A percentile compares a stretch with the other conserved stretches of the same genome.
These are phyloP conservation scores for Penicillium silybi DNA, from an alignment of 495 filamentous ascomycete genomes.

Conservation along the genomic window DNA sequence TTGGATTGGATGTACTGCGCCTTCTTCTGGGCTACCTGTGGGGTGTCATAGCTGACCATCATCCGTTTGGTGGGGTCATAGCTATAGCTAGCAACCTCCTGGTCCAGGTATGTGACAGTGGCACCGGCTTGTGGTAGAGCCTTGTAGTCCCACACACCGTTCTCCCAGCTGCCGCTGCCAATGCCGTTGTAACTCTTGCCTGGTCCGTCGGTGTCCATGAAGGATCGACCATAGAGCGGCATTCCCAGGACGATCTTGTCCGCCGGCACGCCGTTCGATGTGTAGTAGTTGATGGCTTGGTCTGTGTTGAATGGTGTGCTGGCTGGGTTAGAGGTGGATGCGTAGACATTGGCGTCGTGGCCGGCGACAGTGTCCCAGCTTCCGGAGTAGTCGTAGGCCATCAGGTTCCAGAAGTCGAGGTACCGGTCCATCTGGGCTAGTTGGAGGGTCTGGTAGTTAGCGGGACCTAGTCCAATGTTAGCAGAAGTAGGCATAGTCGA, in stretches of 20 bases:
- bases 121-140: constrained; percentile 46
- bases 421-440: constrained; percentile 60
- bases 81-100: constrained; percentile 57
- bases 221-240: constrained; percentile 82
- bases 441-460: constrained; percentile 58
- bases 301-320: constrained; percentile 70
- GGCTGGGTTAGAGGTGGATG: constrained; percentile 43
- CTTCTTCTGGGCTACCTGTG: constrained; percentile 57
- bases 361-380: constrained; percentile 66
- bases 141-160: constrained; percentile 77
- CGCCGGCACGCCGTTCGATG: constrained; percentile 53
- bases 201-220: constrained; percentile 65
- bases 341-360: constrained; percentile 72
- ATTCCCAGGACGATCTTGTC: constrained; percentile 77
- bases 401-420: constrained; percentile 69
- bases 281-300: constrained; percentile 61
- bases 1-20: constrained; percentile 57
- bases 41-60: constrained; percentile 76
- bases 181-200: constrained; percentile 64
- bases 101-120: constrained; percentile 8
- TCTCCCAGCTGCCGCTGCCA: constrained; percentile 66
- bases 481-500: not conserved
- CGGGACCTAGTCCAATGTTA: constrained; percentile 41
- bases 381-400: constrained; percentile 74
- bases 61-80: constrained; percentile 55